Evolutionary conservation across 1,284 basidiomycete species (phyloP), one percentile per base, ranked within the genome.

Genomic region (Leccinum pachyderme): DNA sequence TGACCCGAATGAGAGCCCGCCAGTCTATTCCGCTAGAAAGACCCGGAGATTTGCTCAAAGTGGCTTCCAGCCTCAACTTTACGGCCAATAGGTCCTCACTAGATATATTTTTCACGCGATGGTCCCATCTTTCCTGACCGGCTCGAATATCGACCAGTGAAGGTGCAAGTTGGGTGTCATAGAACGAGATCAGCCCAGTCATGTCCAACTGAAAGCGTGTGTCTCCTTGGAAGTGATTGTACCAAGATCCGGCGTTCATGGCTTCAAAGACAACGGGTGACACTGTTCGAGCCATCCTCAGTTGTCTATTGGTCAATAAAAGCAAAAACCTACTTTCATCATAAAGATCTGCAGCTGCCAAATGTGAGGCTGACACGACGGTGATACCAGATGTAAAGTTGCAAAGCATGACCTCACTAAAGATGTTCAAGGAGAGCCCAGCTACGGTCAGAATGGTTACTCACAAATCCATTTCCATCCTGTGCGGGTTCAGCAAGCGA

Each of bases 381-480:
- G 73, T 64, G 13, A 81, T 59, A 1, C 77, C 76, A 7, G 68
- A 60, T 4, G 68, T 72, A 56, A 81, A 75, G 60, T 81, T 66
- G 58, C 81, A 82, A 4, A 80, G 61, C 77, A 82, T 80, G 27
- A 79, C 69, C 63, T 83, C 81, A 52, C 81, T 82, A 53, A 15
- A 44, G 4, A 15, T 18, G 24, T 31, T n/a, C 47, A 5, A 55
- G 31, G 35, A 52, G 33, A 27, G 49, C 5, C 2, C 1, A 24
- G 11, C 7, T 25, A 12, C 2, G 18, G 1, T 9, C 5, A 22
- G 15, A 27, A 47, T 37, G 7, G 32, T 39, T 15, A 62, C 77
- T 62, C 58, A 81, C 79, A 80, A 81, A 57, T 74, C 68, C 69
- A 77, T 73, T 64, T 78, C 75, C 79, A 80, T 80, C 59, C 78